A percentile compares a stretch with the other conserved stretches of the same genome.
Evolutionary conservation across 345 rosid species (phyloP).

Genomic region (Orychophragmus violaceus): DNA sequence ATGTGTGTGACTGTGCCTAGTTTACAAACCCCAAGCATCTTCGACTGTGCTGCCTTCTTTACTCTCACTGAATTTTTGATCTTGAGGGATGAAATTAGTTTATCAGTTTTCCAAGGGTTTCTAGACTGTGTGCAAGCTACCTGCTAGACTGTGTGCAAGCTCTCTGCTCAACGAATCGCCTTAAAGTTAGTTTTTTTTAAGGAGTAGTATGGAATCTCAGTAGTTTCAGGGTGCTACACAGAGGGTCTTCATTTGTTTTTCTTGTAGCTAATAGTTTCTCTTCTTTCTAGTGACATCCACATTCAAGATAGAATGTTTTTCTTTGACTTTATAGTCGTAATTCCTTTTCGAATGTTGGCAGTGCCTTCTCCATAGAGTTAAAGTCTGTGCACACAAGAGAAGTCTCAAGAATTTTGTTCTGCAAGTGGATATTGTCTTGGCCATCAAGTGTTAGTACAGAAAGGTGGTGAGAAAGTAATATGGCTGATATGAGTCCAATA

Average conservation of each 20-base stretch:
- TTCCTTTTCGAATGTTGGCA: neutral
- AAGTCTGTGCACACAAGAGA: neutral
- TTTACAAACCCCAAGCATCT: neutral
- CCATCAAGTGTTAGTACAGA: slow-evolving; percentile 38
- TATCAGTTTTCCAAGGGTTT: neutral
- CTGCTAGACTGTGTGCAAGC: no score
- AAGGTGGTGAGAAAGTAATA: slow-evolving; percentile 43
- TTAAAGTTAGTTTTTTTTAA: neutral
- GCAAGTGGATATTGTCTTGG: slow-evolving; percentile 30
- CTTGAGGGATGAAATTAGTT: neutral
- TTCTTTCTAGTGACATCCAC: neutral
- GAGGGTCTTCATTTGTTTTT: neutral
- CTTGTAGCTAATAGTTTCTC: neutral
- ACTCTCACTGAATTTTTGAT: neutral
- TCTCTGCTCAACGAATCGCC: neutral
- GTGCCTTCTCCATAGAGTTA: neutral
- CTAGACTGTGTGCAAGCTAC: no score
- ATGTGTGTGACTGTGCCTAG: neutral
- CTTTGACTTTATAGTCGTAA: neutral
- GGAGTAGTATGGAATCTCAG: neutral
- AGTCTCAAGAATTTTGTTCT: slow-evolving; percentile 26
- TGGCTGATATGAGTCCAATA: slow-evolving; percentile 95
- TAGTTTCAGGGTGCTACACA: neutral
- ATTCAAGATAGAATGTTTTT: neutral
- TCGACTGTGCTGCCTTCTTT: neutral